Evolutionary conservation across 2,329 filamentous ascomycete genomes (phyloP).

Genomic region (Sphaerulina vaccinii): DNA sequence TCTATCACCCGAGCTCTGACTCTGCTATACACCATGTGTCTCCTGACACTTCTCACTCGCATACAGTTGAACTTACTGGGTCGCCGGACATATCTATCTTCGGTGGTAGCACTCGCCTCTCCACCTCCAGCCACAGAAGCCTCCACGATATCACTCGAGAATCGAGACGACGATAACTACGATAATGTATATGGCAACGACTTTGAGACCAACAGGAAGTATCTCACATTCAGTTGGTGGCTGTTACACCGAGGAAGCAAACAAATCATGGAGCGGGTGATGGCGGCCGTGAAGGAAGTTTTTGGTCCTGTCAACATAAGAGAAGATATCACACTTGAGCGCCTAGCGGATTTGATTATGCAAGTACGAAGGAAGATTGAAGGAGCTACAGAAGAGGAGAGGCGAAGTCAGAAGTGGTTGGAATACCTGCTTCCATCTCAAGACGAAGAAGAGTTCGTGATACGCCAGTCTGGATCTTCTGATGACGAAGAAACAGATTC

Average conservation of each 20-base stretch:
- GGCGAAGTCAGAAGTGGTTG: constrained; percentile 71
- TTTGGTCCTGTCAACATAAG: constrained; percentile 87
- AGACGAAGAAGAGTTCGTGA: constrained; percentile 77
- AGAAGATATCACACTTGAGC: constrained; percentile 79
- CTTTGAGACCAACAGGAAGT: constrained; percentile 92
- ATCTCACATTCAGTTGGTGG: constrained; percentile 98
- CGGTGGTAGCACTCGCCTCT: constrained; percentile 85
- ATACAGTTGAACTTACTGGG: constrained; percentile 97
- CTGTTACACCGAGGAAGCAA: constrained; percentile 87
- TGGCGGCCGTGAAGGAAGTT: constrained; percentile 80
- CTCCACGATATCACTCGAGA: constrained; percentile 82
- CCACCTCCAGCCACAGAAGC: constrained; percentile 61
- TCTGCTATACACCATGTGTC: constrained; percentile 82
- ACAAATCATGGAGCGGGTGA: constrained; percentile 76
- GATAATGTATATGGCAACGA: constrained; percentile 86
- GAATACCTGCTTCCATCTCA: constrained; percentile 75
- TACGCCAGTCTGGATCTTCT: constrained; percentile 79
- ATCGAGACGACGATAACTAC: constrained; percentile 83
- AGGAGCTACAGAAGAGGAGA: constrained; percentile 64
- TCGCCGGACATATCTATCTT: constrained; percentile 90
- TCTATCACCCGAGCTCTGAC: constrained; percentile 90
- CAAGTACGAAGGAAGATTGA: constrained; percentile 84
- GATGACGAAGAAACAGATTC: constrained; percentile 36
- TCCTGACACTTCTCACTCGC: constrained; percentile 87
- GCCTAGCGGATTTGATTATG: constrained; percentile 75